Conservation (phyloP, 768 basidiomycete species). For the Kockovaella imperatae region DNA sequence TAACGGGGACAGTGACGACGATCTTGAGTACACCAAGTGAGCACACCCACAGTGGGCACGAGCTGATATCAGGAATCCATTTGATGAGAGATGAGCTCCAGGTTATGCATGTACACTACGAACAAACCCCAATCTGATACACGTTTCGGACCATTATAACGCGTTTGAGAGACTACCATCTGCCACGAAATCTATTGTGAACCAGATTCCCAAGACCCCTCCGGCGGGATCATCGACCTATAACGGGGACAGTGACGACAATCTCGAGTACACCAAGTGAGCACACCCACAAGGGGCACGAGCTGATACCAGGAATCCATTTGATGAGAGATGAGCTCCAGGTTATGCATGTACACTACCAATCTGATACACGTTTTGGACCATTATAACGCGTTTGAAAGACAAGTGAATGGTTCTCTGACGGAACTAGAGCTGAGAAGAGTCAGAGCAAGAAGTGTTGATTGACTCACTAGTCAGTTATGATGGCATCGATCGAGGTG, state of each 20-base stretch:
- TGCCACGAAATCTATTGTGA: constrained; percentile 15
- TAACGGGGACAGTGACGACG: constrained; percentile 39
- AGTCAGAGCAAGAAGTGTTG: background rate
- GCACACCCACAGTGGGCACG: constrained; percentile 1
- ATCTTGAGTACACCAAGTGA: constrained; percentile 42
- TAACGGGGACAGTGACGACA: constrained; percentile 39
- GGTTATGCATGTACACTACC: background rate
- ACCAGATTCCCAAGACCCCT: constrained; percentile 35
- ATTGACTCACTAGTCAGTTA: constrained; percentile 27
- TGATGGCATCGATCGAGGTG: constrained; percentile 30
- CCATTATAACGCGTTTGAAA: constrained; percentile 22
- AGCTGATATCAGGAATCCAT: constrained; percentile 28
- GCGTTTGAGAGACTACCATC: constrained; percentile 15
- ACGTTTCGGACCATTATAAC: constrained; percentile 8
- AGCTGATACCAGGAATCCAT: constrained; percentile 28
- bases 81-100: constrained; percentile 23
- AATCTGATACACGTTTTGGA: background rate
- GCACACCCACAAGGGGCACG: constrained; percentile 1
- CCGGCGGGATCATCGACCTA: constrained; percentile 18
- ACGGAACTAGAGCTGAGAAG: constrained; percentile 19
- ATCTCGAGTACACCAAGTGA: constrained; percentile 42
- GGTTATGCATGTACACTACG: background rate
- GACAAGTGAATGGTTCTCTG: constrained; percentile 26
- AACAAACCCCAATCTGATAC: no score
- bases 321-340: constrained; percentile 23